Evolutionary conservation across 177 flowering plant species (phyloP), one percentile per base, ranked within the genome.

Genomic region (Vitis hybrid): DNA sequence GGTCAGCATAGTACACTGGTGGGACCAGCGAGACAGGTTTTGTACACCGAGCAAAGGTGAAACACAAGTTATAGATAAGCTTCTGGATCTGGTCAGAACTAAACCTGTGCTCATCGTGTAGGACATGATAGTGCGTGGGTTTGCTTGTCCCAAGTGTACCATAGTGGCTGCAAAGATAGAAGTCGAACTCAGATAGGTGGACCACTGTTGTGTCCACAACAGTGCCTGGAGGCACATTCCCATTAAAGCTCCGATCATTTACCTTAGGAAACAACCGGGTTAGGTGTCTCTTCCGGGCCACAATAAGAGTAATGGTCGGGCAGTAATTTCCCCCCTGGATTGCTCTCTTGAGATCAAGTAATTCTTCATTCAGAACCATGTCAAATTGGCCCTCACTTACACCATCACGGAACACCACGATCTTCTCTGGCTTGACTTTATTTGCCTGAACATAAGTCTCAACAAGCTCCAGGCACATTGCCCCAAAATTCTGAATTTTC

Each of bases 131-230:
- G 70, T 89, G 94, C 1, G 92, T 85, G 12, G 97, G 85, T 81
- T 88, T 91, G 85, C 97, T 92, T 14, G 97, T 91, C 24, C 97
- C 97, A 11, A 88, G n/a, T 20, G 66, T 73, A 9, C 97, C 97
- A 72, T 81, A 79, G 65, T 91, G 94, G 73, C 96, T 91, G 69
- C 90, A 85, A 4, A 89, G 86, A 67, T 87, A 92, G 76, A 92
- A 92, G 71, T 92, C 94, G 66, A 82, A 88, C 72, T 91, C 92
- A 12, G 51, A 66, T 1, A 86, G 89, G 61, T 88, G 89, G 4
- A 88, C 83, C n/a, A 92, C 73, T 4, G 2, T 73, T 2, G 86
- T 83, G 75, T 92, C 97, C 64, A 90, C 94, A 52, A 92, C 91
- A 0, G 97, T 92, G 18, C 97, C 97, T 7, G 97, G 89, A 11